These are phyloP conservation scores for Fusarium brachygibbosum DNA, from an alignment of 2,329 filamentous ascomycete species.

Conservation along the genomic window DNA sequence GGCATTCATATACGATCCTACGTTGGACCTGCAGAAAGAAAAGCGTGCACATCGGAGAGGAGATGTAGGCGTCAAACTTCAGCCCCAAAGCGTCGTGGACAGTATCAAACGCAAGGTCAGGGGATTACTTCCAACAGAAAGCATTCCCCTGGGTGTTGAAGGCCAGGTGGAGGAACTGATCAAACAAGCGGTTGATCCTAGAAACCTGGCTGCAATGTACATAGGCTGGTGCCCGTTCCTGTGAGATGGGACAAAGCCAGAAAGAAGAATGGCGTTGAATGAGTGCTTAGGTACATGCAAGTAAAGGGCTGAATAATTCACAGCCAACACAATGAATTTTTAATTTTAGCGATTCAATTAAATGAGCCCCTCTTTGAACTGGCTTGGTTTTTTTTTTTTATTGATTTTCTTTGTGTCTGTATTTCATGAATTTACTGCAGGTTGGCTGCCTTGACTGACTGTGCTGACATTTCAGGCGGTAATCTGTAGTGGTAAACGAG, in stretches of 20 bases:
- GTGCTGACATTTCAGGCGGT: conserved; percentile 12
- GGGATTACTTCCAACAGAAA: conserved; percentile 87
- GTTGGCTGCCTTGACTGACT: background rate
- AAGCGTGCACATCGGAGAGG: conserved; percentile 61
- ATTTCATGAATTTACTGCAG: background rate
- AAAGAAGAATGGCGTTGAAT: background rate
- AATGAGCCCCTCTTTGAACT: background rate
- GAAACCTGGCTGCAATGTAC: conserved; percentile 92
- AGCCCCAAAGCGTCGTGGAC: conserved; percentile 83
- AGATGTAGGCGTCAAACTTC: conserved; percentile 63
- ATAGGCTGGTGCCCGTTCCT: conserved; percentile 87
- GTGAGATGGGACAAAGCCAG: conserved; percentile 23
- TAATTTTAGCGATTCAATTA: background rate
- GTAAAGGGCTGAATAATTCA: background rate
- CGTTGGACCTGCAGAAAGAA: conserved; percentile 86
- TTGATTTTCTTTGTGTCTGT: background rate
- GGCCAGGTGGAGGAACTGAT: conserved; percentile 98
- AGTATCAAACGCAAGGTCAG: conserved; percentile 88
- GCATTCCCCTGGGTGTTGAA: conserved; percentile 92
- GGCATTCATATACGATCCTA: conserved; percentile 96
- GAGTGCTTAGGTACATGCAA: background rate
- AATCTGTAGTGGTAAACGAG: conserved; percentile 9
- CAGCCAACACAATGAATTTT: background rate
- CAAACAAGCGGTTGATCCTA: conserved; percentile 83
- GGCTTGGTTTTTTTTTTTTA: background rate